phyloP scores from a whole-genome alignment of 1,284 basidiomycete genomes.

The Inonotus obliquus region DNA sequence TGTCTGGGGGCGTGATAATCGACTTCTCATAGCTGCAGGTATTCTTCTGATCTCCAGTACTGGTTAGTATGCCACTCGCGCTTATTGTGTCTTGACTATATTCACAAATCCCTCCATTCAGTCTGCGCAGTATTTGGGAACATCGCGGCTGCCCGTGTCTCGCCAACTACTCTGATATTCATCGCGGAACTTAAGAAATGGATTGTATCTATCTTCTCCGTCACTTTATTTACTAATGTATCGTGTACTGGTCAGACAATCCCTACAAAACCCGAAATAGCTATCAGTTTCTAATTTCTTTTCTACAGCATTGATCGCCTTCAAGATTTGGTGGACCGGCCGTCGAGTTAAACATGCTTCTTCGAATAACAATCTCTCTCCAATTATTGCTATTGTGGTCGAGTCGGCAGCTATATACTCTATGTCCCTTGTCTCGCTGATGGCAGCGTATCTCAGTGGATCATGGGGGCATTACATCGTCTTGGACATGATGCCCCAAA shows the following conservation, averaged over 20 bases:
- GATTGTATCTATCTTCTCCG: constrained; percentile 20
- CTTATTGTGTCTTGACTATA: not conserved
- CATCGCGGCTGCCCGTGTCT: not conserved
- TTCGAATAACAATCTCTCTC: constrained; percentile 24
- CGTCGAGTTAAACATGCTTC: constrained; percentile 19
- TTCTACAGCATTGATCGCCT: constrained; percentile 30
- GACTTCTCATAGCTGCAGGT: not conserved
- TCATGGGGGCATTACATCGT: constrained; percentile 37
- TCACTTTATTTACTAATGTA: constrained; percentile 19
- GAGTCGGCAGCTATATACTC: constrained; percentile 41
- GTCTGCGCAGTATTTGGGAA: not conserved
- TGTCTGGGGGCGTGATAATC: not conserved
- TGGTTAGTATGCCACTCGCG: not conserved
- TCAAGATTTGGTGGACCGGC: constrained; percentile 33
- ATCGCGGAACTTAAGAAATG: constrained; percentile 7
- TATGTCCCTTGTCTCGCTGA: constrained; percentile 29
- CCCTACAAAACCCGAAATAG: not conserved
- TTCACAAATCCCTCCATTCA: not conserved
- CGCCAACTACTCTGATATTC: constrained; percentile 4
- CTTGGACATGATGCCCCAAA: constrained; percentile 32
- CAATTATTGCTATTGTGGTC: constrained; percentile 34
- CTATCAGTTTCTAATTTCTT: no score
- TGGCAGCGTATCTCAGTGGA: constrained; percentile 31
- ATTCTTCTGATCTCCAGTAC: not conserved
- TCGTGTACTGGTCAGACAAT: constrained; percentile 14